Evolutionary conservation across 352 stramenopile species (phyloP).

Genomic region (Phytophthora megakarya): DNA sequence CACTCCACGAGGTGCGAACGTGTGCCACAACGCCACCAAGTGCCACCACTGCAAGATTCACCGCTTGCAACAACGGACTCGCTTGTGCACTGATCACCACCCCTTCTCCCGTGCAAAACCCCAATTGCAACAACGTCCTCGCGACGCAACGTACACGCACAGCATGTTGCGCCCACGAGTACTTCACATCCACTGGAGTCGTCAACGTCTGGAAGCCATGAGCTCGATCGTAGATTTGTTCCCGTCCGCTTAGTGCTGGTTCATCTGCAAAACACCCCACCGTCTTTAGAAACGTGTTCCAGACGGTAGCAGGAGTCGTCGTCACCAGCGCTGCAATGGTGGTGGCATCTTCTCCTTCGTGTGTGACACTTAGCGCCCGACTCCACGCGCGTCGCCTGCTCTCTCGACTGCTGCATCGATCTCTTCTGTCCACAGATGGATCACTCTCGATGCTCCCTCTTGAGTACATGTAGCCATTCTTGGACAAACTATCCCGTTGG

Average conservation of each 20-base stretch:
- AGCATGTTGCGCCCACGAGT: constrained; percentile 38
- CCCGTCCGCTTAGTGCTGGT: constrained; percentile 29
- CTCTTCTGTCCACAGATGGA: not conserved
- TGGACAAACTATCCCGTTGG: constrained; percentile 13
- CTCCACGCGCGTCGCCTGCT: constrained; percentile 27
- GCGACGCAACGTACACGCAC: constrained; percentile 42
- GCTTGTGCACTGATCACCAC: constrained; percentile 54
- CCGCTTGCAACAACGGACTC: constrained; percentile 51
- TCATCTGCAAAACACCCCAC: constrained; percentile 24
- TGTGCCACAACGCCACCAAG: constrained; percentile 65
- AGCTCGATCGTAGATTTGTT: constrained; percentile 8
- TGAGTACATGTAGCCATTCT: constrained; percentile 51
- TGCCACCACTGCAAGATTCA: constrained; percentile 66
- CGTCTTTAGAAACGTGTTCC: constrained; percentile 39
- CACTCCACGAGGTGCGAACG: constrained; percentile 57
- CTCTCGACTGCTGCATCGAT: constrained; percentile 17
- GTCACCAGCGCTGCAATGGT: constrained; percentile 30
- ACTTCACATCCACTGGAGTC: constrained; percentile 12
- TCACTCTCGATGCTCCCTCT: constrained; percentile 33
- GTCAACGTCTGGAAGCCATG: constrained; percentile 3
- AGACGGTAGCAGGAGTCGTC: constrained; percentile 25
- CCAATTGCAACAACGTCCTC: constrained; percentile 55
- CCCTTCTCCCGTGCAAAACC: constrained; percentile 61
- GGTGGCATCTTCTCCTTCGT: constrained; percentile 21
- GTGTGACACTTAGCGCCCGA: constrained; percentile 32